phyloP scores from a whole-genome alignment of 129 eudicot genomes.

The Saposhnikovia divaricata region DNA sequence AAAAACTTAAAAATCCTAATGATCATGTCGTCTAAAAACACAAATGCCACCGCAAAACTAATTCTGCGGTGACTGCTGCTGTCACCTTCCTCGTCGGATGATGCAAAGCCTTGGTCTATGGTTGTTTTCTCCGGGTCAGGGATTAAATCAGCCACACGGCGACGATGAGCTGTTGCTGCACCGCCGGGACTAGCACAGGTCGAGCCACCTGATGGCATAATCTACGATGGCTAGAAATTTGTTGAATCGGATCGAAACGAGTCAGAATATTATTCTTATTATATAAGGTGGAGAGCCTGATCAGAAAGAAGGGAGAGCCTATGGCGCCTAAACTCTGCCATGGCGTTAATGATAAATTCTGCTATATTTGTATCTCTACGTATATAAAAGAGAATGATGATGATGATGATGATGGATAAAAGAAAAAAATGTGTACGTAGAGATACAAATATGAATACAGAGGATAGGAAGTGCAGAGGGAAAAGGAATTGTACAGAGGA shows the following conservation, averaged over 20 bases:
- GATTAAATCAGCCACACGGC: slow-evolving; percentile 43
- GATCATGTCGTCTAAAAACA: slow-evolving; percentile 1
- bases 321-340: background rate
- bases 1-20: background rate
- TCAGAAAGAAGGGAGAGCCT: background rate
- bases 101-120: background rate
- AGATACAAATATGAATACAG: background rate
- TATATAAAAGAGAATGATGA: background rate
- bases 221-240: background rate
- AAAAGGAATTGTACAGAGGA: background rate
- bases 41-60: slow-evolving; percentile 16
- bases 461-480: background rate
- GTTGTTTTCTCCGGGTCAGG: slow-evolving; percentile 12
- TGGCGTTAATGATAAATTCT: background rate
- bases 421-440: background rate
- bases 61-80: slow-evolving; percentile 7
- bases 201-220: slow-evolving; percentile 54
- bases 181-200: slow-evolving; percentile 47
- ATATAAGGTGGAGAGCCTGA: too few species aligned
- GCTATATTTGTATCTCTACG: background rate
- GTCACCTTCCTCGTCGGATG: slow-evolving; percentile 14
- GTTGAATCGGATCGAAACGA: too few species aligned
- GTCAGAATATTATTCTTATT: background rate
- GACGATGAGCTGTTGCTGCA: slow-evolving; percentile 56
- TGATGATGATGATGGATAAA: background rate